Base-by-base conservation (phyloP, 495 filamentous ascomycete species). In the Penicillium salamii region DNA sequence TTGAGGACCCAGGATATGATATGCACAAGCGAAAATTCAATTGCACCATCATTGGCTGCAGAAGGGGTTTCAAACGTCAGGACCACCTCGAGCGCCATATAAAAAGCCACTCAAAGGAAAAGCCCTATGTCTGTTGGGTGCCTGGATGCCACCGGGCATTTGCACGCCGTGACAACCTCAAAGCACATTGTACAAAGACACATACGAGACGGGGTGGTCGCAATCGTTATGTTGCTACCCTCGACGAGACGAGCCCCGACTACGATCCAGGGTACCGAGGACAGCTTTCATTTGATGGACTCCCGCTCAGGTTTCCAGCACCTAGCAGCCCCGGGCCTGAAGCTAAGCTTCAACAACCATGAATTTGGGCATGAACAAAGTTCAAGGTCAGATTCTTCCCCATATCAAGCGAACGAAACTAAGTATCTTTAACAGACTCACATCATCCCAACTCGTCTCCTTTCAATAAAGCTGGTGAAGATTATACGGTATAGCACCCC, bases 31-130 rank as follows among this genome's bases (percentile, higher is more conserved):
- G n/a, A n/a, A n/a, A 74, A 33, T 76, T 76, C 57, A 71, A 65
- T 49, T 81, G 78, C 68, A 67, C 71, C 24, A 63, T 74, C 24
- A 65, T 66, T 7, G 68, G 65, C 12, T 81, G 74, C 57, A 75
- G 75, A 51, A 72, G 69, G 0, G 66, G 69, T 1, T 83, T 84
- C 58, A 82, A 82, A 63, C 62, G 83, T 36, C 77, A 79, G 29
- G 84, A 87, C 48, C 84, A 87, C 49, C 61, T 86, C 1, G 85
- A 84, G 63, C 71, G 84, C 13, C 85, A 88, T 56, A 76, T 78
- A 57, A 73, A 75, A 50, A 81, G 76, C 32, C 80, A 83, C 42
- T 80, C 78, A 12, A 72, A 74, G 47, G 78, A 81, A 46, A 78
- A 72, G 50, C 80, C 80, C 12, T 68, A 73, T 61, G 63, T 75